Evolutionary conservation across 192 early-diverging fungal species (phyloP).

Genomic region (Backusella liffmaniae): DNA sequence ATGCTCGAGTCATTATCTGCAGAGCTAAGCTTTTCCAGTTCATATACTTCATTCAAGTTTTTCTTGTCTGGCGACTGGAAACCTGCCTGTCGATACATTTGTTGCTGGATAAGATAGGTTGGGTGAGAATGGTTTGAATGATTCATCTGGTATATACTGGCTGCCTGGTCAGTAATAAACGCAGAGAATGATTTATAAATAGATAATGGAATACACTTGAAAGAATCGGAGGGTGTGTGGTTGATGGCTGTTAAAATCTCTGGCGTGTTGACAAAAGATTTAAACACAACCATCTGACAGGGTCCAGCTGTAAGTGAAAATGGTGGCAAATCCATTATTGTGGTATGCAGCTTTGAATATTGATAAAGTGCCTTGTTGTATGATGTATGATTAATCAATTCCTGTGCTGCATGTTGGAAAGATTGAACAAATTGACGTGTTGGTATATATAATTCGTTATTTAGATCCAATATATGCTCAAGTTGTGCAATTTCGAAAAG

Average conservation of each 20-base stretch:
- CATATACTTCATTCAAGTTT: background rate
- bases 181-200: slow-evolving; percentile 13
- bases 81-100: slow-evolving; percentile 9
- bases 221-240: background rate
- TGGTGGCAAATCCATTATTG: slow-evolving; percentile 28
- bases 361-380: slow-evolving; percentile 11
- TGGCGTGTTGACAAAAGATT: slow-evolving; percentile 17
- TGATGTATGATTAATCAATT: slow-evolving; percentile 8
- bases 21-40: background rate
- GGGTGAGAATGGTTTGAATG: background rate
- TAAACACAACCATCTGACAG: slow-evolving; percentile 33
- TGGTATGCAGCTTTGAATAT: slow-evolving; percentile 19
- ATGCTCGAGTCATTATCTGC: background rate
- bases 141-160: slow-evolving; percentile 6
- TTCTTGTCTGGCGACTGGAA: background rate
- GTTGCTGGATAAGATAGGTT: slow-evolving; percentile 5
- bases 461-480: background rate
- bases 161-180: slow-evolving; percentile 19
- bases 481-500: slow-evolving; percentile 11
- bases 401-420: slow-evolving; percentile 7
- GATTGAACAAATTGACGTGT: background rate
- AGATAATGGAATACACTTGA: slow-evolving; percentile 23
- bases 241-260: slow-evolving; percentile 24
- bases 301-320: slow-evolving; percentile 26
- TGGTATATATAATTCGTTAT: background rate